phyloP scores from a whole-genome alignment of 2,329 filamentous ascomycete genomes.

The Hirsutella minnesotensis region DNA sequence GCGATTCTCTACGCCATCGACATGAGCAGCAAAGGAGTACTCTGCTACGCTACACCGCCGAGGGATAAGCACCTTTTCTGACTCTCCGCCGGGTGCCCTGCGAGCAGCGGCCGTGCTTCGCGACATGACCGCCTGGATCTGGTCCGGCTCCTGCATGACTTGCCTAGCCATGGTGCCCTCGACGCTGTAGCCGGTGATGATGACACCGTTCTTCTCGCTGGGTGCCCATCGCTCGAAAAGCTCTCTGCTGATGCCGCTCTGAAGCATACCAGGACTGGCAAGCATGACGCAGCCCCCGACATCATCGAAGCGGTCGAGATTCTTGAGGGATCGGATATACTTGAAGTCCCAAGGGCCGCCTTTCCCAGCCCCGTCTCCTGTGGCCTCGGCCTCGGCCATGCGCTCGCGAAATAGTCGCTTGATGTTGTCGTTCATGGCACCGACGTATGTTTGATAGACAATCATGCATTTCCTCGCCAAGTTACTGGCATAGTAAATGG shows the following conservation, averaged over 20 bases:
- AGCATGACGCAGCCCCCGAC: conserved; percentile 94
- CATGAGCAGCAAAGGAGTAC: conserved; percentile 90
- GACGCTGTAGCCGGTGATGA: conserved; percentile 96
- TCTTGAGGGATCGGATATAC: conserved; percentile 84
- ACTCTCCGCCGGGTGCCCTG: conserved; percentile 51
- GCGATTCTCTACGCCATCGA: conserved; percentile 89
- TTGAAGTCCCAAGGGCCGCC: conserved; percentile 95
- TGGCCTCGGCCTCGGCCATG: conserved; percentile 80
- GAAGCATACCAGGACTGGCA: conserved; percentile 94
- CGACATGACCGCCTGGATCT: conserved; percentile 89
- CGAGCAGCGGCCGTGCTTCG: conserved; percentile 53
- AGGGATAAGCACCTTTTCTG: conserved; percentile 86
- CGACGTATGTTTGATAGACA: conserved; percentile 95
- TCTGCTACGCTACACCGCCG: conserved; percentile 88
- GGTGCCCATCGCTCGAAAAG: conserved; percentile 92
- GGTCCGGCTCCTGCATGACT: conserved; percentile 87
- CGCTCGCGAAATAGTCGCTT: conserved; percentile 87
- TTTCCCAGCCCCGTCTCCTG: conserved; percentile 60
- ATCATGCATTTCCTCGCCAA: conserved; percentile 95
- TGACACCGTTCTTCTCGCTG: conserved; percentile 91
- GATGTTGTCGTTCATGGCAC: conserved; percentile 99
- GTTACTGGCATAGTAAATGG: conserved; percentile 96
- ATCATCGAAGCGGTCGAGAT: conserved; percentile 90
- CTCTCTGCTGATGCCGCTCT: conserved; percentile 89
- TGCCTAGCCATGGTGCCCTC: conserved; percentile 98